Conservation (phyloP, 306 rosid species). For the Trifolium dubium region DNA sequence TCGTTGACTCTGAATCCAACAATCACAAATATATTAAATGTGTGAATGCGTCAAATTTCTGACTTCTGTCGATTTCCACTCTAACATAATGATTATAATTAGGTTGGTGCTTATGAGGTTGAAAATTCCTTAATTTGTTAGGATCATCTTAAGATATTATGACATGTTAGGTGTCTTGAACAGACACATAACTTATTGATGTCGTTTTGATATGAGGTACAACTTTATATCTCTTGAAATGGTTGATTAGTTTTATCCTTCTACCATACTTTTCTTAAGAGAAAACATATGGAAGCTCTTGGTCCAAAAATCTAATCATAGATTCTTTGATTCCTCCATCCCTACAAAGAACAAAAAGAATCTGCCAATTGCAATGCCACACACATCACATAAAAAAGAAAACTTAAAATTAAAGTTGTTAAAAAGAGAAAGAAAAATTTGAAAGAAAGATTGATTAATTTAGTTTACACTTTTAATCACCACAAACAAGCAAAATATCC, state of each 20-base stretch:
- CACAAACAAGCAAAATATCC: slow-evolving; percentile 56
- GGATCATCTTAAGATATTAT: slow-evolving; percentile 50
- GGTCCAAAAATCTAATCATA: slow-evolving; percentile 75
- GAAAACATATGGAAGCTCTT: slow-evolving; percentile 43
- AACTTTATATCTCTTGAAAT: slow-evolving; percentile 40
- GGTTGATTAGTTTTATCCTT: slow-evolving; percentile 47
- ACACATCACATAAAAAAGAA: slow-evolving; percentile 44
- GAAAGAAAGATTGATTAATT: slow-evolving; percentile 47
- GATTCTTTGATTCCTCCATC: slow-evolving; percentile 94
- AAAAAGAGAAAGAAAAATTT: slow-evolving; percentile 37
- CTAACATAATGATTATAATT: slow-evolving; percentile 19
- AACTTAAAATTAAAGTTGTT: slow-evolving; percentile 35
- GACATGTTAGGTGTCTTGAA: slow-evolving; percentile 33
- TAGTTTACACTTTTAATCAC: slow-evolving; percentile 60
- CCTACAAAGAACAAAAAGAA: slow-evolving; percentile 89
- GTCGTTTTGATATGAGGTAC: slow-evolving; percentile 40
- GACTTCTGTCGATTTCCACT: neutral
- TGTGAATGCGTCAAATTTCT: neutral
- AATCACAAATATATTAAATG: too few relatives aligned
- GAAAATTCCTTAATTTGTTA: slow-evolving; percentile 47
- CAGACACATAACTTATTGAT: slow-evolving; percentile 32
- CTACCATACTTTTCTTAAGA: slow-evolving; percentile 45
- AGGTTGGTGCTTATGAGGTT: slow-evolving; percentile 35
- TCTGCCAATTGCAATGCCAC: slow-evolving; percentile 72
- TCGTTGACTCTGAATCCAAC: too few relatives aligned